Evolutionary conservation across 176 grass and related monocot genomes (phyloP), one percentile per base, ranked within the genome.

Genomic region (Rhynchospora pubera): DNA sequence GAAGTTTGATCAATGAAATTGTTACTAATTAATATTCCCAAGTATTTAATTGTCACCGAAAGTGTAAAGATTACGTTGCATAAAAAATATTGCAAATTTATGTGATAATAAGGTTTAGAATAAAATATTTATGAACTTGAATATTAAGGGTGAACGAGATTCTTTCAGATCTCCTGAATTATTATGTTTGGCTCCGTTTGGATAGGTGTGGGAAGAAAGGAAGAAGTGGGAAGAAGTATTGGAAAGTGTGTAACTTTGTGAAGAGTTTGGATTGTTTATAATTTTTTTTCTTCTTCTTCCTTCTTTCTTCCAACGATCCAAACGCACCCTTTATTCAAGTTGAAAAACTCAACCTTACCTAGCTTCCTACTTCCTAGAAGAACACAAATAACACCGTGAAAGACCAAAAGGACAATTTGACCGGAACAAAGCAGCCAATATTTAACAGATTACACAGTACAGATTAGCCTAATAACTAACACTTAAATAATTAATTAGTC

Each of bases 401-500:
- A 75, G 71, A 53, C 71, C 47, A 75, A 77, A 22, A 56, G 14
- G 50, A 77, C 24, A 55, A 55, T 18, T 77, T 77, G 48, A 77
- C 24, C 50, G 9, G 23, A 76, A 34, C 72, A 77, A 77, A 32
- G 7, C 6, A 77, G 9, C 72, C 6, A 55, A 77, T 8, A 28
- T 55, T 77, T 77, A 34, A 77, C 48, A 56, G 24, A 19, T 28
- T 24, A 74, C n/a, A 0, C 22, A 14, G 23, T 55, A 77, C 24
- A 77, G 72, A 75, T 30, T 14, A 55, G 12, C 72, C 23, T 76
- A 76, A 30, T 76, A 76, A 30, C 48, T 76, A 71, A 77, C 24
- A 56, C 19, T 56, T 56, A 56, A 76, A 77, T 24, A 77, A 77
- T 16, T 9, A 15, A 13, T 7, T 77, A 75, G 47, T 75, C 46